phyloP scores from a whole-genome alignment of 1,139 yeast genomes.

The Martiniozyma asiatica region DNA sequence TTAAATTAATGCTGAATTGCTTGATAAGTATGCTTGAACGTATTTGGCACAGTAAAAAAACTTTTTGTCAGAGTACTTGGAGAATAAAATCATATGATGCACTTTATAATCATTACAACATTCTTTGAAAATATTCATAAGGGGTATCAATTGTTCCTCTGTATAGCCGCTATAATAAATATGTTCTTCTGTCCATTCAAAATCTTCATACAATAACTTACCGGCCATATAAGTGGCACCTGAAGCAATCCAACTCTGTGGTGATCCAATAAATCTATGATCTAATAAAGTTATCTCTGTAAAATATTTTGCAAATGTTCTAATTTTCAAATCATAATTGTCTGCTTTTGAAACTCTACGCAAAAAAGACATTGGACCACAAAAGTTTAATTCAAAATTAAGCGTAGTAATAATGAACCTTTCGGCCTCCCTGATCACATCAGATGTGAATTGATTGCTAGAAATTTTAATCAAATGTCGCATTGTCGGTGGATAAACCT shows the following conservation, averaged over 20 bases:
- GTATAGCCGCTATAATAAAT: conserved; percentile 90
- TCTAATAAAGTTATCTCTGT: conserved; percentile 89
- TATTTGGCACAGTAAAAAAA: conserved; percentile 70
- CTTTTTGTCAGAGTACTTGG: conserved; percentile 76
- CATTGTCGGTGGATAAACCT: conserved; percentile 85
- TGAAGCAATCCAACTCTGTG: conserved; percentile 93
- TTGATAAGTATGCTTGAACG: conserved; percentile 63
- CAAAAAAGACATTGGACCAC: conserved; percentile 94
- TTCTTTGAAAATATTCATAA: conserved; percentile 59
- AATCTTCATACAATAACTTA: conserved; percentile 47
- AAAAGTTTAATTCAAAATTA: conserved; percentile 94
- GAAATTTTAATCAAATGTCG: conserved; percentile 90
- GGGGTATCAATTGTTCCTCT: conserved; percentile 65
- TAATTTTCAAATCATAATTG: conserved; percentile 84
- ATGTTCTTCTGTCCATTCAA: conserved; percentile 72
- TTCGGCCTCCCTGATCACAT: conserved; percentile 82
- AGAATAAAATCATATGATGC: conserved; percentile 76
- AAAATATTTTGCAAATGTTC: conserved; percentile 87
- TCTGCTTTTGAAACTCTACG: conserved; percentile 93
- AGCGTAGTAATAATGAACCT: conserved; percentile 83
- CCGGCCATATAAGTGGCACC: conserved; percentile 82
- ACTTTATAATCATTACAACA: conserved; percentile 58
- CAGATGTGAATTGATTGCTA: conserved; percentile 71
- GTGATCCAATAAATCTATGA: conserved; percentile 71
- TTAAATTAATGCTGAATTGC: too few relatives aligned